Conservation (phyloP, 192 early-diverging fungal species). For the Rhizophagus prolifer region DNA sequence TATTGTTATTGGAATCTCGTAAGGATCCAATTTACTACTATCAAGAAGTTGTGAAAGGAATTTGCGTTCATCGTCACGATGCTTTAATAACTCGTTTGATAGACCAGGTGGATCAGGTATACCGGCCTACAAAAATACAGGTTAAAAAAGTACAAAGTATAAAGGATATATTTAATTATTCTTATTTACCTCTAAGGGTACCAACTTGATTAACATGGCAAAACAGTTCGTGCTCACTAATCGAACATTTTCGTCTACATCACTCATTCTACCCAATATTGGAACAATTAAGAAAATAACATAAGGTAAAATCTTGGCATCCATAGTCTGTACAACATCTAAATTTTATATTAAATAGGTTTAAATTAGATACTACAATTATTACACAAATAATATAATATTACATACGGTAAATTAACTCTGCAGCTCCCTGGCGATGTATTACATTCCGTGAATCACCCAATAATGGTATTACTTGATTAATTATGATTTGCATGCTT, state of each 20-base stretch:
- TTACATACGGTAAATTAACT: constrained; percentile 48
- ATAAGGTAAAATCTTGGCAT: constrained; percentile 86
- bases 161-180: not conserved
- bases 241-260: constrained; percentile 86
- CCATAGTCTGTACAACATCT: constrained; percentile 76
- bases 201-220: constrained; percentile 92
- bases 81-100: constrained; percentile 69
- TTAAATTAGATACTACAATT: not conserved
- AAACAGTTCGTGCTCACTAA: constrained; percentile 91
- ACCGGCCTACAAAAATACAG: constrained; percentile 52
- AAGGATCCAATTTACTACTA: constrained; percentile 82
- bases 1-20: constrained; percentile 83
- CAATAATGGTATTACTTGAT: constrained; percentile 71
- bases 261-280: constrained; percentile 95
- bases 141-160: not conserved
- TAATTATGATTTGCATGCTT: constrained; percentile 82
- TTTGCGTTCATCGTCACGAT: constrained; percentile 85
- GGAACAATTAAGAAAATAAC: constrained; percentile 98
- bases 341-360: constrained; percentile 48
- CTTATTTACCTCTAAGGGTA: constrained; percentile 77
- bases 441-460: constrained; percentile 65
- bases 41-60: constrained; percentile 96
- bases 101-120: constrained; percentile 93
- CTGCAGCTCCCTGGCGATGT: constrained; percentile 85
- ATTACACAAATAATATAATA: not conserved